A percentile compares a stretch with the other conserved stretches of the same genome.
phyloP scores from a whole-genome alignment of 257 asterid species.

The Solanum dulcamara region DNA sequence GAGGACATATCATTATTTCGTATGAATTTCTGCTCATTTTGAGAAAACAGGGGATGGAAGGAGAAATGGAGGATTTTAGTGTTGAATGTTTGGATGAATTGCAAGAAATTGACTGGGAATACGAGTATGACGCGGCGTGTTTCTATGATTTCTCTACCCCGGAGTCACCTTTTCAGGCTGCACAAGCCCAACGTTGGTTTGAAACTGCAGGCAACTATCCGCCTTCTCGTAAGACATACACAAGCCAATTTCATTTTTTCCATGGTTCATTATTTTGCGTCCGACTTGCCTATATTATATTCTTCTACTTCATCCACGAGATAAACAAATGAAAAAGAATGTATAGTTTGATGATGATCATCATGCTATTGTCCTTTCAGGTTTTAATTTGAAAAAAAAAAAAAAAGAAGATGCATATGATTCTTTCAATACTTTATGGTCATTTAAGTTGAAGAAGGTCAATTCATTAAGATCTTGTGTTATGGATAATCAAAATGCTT shows the following conservation, averaged over 20 bases:
- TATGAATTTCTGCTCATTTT: neutral
- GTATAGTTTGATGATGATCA: neutral
- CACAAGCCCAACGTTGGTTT: conserved; percentile 69
- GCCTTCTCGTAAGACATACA: neutral
- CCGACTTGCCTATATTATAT: neutral
- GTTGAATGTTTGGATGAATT: conserved; percentile 21
- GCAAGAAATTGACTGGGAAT: conserved; percentile 35
- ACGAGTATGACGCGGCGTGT: conserved; percentile 67
- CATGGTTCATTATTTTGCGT: neutral
- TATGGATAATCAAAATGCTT: neutral
- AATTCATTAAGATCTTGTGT: neutral
- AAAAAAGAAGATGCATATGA: neutral
- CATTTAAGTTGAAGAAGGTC: neutral
- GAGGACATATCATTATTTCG: neutral
- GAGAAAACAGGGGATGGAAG: conserved; percentile 3
- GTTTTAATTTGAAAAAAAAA: neutral
- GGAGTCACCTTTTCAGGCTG: conserved; percentile 40
- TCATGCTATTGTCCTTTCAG: neutral
- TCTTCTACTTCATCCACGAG: neutral
- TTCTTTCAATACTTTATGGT: neutral
- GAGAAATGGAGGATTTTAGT: conserved; percentile 30
- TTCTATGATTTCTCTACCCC: conserved; percentile 49
- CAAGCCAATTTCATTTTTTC: neutral
- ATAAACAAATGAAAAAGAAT: neutral
- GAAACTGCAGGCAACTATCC: conserved; percentile 7